These are phyloP conservation scores for Spiraea crenata DNA, from an alignment of 331 rosid genomes.

Conservation along the genomic window DNA sequence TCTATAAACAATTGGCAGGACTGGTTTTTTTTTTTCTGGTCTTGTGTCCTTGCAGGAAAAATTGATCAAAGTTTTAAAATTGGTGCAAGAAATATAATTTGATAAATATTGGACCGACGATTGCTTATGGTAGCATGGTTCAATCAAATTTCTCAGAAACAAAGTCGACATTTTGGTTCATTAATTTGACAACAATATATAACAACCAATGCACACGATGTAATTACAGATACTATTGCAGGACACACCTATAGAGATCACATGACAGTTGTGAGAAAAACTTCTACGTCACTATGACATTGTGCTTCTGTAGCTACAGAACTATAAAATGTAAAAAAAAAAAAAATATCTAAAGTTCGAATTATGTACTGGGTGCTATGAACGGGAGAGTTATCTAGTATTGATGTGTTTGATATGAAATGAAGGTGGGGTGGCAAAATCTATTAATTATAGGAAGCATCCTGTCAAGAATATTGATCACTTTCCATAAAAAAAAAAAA, in stretches of 20 bases:
- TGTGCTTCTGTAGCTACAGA: no score
- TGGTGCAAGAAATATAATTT: not conserved
- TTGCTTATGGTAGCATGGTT: not conserved
- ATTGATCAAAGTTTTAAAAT: no score
- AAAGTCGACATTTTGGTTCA: no score
- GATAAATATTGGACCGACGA: constrained; percentile 11
- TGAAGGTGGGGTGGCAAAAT: not conserved
- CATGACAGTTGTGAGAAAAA: not conserved
- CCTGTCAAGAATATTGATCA: no score
- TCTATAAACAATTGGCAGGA: not conserved
- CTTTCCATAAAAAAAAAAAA: no score
- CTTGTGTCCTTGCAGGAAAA: constrained; percentile 7
- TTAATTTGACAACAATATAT: constrained; percentile 8
- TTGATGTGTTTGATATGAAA: not conserved
- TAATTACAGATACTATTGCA: not conserved
- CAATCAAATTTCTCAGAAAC: not conserved
- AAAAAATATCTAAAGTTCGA: no score
- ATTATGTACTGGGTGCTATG: no score
- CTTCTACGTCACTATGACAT: not conserved
- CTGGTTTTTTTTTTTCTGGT: not conserved
- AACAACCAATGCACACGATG: not conserved
- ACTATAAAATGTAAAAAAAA: no score
- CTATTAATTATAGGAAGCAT: constrained; percentile 15
- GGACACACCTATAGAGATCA: not conserved
- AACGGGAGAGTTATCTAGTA: not conserved